phyloP scores from a whole-genome alignment of 2,329 filamentous ascomycete genomes.

The Aureobasidium namibiae region DNA sequence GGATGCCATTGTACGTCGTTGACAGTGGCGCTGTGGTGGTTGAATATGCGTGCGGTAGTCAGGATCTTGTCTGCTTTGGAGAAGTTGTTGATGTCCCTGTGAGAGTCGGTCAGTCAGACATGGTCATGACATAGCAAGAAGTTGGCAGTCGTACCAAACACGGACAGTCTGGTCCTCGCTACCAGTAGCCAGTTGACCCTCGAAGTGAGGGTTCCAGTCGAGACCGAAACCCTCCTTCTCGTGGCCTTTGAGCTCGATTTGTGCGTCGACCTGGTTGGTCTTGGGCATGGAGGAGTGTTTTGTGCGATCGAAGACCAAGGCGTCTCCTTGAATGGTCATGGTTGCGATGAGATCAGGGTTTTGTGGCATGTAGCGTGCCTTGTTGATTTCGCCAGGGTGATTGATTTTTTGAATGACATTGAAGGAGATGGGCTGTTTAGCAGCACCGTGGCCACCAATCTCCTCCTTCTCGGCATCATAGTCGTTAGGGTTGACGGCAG shows the following conservation, averaged over 20 bases:
- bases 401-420: slow-evolving; percentile 92
- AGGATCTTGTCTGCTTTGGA: slow-evolving; percentile 62
- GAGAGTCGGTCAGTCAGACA: slow-evolving; percentile 58
- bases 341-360: slow-evolving; percentile 96
- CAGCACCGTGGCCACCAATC: slow-evolving; percentile 82
- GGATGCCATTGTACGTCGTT: slow-evolving; percentile 97
- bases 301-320: slow-evolving; percentile 91
- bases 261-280: slow-evolving; percentile 58
- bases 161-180: slow-evolving; percentile 88
- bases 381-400: slow-evolving; percentile 95
- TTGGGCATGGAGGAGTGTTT: slow-evolving; percentile 76
- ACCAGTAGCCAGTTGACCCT: slow-evolving; percentile 77
- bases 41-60: slow-evolving; percentile 66
- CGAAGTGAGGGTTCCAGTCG: slow-evolving; percentile 79
- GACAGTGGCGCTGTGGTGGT: slow-evolving; percentile 81
- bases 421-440: slow-evolving; percentile 73
- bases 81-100: slow-evolving; percentile 82
- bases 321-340: slow-evolving; percentile 75
- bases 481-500: slow-evolving; percentile 64
- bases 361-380: slow-evolving; percentile 94
- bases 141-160: slow-evolving; percentile 59
- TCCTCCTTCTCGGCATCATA: slow-evolving; percentile 90
- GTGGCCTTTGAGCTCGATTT: slow-evolving; percentile 80
- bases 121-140: not conserved
- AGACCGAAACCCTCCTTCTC: slow-evolving; percentile 84